These are phyloP conservation scores for Oryza longistaminata DNA, from an alignment of 176 grass and related monocot species.

Conservation along the genomic window DNA sequence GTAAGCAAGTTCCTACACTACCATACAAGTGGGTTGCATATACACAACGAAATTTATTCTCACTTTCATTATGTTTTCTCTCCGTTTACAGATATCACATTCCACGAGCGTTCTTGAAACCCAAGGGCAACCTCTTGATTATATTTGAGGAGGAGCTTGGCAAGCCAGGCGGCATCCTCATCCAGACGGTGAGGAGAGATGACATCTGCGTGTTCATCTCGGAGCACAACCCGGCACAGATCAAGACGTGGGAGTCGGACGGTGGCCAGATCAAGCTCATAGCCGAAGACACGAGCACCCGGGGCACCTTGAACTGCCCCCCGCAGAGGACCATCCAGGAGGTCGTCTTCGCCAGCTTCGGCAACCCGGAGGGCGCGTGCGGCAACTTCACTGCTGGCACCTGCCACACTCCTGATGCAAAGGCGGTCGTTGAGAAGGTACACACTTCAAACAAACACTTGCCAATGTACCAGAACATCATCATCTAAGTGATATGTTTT, in stretches of 20 bases:
- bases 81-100: constrained; percentile 61
- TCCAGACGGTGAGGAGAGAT: constrained; percentile 73
- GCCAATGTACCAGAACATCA: background rate
- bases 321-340: constrained; percentile 61
- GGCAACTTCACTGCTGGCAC: constrained; percentile 69
- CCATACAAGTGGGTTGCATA: background rate
- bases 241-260: constrained; percentile 55
- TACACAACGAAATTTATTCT: constrained; percentile 5
- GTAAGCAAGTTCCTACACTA: constrained; percentile 41
- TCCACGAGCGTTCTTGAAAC: constrained; percentile 72
- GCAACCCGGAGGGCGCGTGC: constrained; percentile 70
- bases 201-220: constrained; percentile 75
- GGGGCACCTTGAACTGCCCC: constrained; percentile 63
- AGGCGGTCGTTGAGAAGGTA: constrained; percentile 68
- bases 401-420: constrained; percentile 59
- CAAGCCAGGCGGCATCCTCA: constrained; percentile 59
- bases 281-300: constrained; percentile 46
- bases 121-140: constrained; percentile 74
- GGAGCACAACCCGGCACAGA: constrained; percentile 57
- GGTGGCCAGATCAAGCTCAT: constrained; percentile 53
- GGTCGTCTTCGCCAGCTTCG: constrained; percentile 82
- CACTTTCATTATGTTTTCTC: background rate
- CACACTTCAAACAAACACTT: background rate
- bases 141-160: constrained; percentile 87
- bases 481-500: background rate